Evolutionary conservation across 2,329 filamentous ascomycete genomes (phyloP), one percentile per base, ranked within the genome.

Genomic region (Zasmidium angulare): DNA sequence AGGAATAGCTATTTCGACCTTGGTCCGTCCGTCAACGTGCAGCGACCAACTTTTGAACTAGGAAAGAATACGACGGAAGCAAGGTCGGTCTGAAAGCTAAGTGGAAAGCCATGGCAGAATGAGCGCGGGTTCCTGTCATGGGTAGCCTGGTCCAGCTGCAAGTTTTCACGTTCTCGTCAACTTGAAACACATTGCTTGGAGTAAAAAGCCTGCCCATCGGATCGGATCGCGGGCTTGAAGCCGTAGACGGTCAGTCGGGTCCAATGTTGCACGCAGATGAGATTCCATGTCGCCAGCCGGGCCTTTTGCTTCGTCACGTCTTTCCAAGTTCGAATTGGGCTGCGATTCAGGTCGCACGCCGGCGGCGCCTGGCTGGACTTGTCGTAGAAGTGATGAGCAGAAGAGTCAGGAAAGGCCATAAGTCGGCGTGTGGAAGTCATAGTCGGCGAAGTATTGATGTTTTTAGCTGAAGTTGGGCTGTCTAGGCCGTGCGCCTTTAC

Each of bases 1-100:
- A 36, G 40, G 22, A 51, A 21, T 20, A 51, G 50, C 55, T 55
- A 53, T 57, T 51, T 52, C 22, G 46, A 52, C 36, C 36, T 43
- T 9, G 49, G 21, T 48, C 24, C 46, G 24, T 23, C 19, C 22
- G 26, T 20, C 53, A 50, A 9, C n/a, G 20, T 19, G 58, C 58
- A 56, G 40, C 24, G 24, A 40, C 58, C 58, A 53, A 56, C 52
- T 55, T 49, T n/a, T n/a, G 19, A 52, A 58, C 29, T 59, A 26
- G 60, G 53, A 22, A 53, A 47, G 50, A 52, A 50, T 61, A 58
- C 55, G 47, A 51, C 24, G 12, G 31, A 20, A 36, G 29, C 55
- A 58, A 31, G 48, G 55, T 40, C 23, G 7, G 43, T 29, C 36
- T 46, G 49, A 26, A 53, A 36, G 51, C 53, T 55, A 26, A 56